A percentile compares a stretch with the other conserved stretches of the same genome.
These are phyloP conservation scores for Trichosanthes cucumerina DNA, from an alignment of 306 rosid species.

Conservation along the genomic window DNA sequence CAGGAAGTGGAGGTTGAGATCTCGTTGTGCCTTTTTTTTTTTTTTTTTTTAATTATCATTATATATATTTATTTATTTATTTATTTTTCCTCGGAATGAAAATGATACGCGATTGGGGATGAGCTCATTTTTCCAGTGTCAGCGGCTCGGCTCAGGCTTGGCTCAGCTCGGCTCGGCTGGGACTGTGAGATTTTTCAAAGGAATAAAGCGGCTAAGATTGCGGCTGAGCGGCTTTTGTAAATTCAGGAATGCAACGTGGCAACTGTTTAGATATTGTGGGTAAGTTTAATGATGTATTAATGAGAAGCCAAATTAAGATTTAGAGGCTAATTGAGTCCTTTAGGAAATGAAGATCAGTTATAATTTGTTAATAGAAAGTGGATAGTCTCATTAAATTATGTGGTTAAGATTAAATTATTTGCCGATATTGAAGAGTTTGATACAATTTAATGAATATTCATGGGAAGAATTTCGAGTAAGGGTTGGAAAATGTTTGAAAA, in stretches of 20 bases:
- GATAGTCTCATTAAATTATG: too few species aligned
- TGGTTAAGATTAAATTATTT: too few species aligned
- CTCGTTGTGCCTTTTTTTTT: neutral
- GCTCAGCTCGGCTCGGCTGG: neutral
- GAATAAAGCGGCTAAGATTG: neutral
- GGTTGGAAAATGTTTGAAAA: too few species aligned
- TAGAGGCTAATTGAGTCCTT: too few species aligned
- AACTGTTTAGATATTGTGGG: neutral
- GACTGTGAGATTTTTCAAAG: neutral
- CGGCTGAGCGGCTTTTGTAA: neutral
- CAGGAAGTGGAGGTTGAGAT: slow-evolving; percentile 13
- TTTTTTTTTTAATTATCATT: neutral
- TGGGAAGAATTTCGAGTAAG: too few species aligned
- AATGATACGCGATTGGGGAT: neutral
- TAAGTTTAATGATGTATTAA: neutral
- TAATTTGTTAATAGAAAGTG: too few species aligned
- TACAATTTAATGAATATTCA: too few species aligned
- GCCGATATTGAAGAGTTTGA: too few species aligned
- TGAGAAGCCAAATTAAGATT: too few species aligned
- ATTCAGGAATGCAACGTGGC: neutral
- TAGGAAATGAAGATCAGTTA: too few species aligned
- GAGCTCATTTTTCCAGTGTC: neutral
- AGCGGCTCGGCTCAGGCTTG: neutral
- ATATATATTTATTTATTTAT: neutral
- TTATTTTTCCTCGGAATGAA: neutral